Evolutionary conservation across 352 stramenopile genomes (phyloP), one percentile per base, ranked within the genome.

Genomic region (Phytophthora sp.): DNA sequence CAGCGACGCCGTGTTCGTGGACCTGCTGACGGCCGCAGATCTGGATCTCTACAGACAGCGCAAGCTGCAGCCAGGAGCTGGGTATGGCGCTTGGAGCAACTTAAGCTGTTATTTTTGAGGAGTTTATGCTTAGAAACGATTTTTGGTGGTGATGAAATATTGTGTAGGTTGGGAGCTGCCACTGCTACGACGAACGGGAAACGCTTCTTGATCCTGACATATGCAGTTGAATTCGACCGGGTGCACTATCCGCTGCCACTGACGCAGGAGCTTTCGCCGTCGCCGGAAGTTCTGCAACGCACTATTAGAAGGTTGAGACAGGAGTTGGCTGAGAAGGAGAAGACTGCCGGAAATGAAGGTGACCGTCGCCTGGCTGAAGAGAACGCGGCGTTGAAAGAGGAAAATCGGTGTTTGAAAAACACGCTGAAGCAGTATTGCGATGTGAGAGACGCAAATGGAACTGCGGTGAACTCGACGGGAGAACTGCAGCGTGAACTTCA

Each of bases 211-310:
- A 98, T 98, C 54, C 58, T 98, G 23, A 98, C 94, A 2, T 98
- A 98, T 59, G 85, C 84, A 1, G 92, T 92, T 3, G 91, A 98
- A 58, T 98, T 97, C 54, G 94, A 98, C 44, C 82, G 91, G 23
- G 94, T 98, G 8, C 94, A 98, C 69, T 98, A 97, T 58, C 94
- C 94, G 7, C 69, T 98, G 12, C 94, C 94, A 18, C 74, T 98
- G 8, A 76, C 58, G 6, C 78, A 66, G 23, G 87, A 95, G 32
- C 67, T 91, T 37, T 77, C 64, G 17, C 85, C 91, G 5, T 84
- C 72, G 10, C 50, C 75, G 18, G 79, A 92, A 51, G 76, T 91
- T 38, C 72, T 97, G 23, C 76, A 95, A 64, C 77, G 88, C 18
- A 97, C 89, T 4, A 90, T 97, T 32, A 60, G 77, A 5, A 73